Evolutionary conservation across 441 rosid species (phyloP).

Genomic region (Daphne laureola): DNA sequence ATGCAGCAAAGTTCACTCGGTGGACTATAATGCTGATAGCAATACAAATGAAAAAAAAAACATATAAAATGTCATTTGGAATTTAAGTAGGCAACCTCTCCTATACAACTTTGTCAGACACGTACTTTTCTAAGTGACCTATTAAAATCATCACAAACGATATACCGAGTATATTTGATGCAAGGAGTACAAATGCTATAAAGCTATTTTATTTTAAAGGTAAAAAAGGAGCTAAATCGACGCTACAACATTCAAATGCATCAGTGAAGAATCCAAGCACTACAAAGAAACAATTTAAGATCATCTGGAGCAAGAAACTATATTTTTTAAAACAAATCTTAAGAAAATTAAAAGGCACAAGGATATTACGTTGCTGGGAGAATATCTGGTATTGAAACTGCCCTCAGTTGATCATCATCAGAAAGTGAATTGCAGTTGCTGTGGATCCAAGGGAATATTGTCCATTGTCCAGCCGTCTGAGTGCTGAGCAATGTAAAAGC

Average conservation of each 20-base stretch:
- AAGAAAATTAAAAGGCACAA: background rate
- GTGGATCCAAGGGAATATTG: constrained; percentile 95
- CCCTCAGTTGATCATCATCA: constrained; percentile 83
- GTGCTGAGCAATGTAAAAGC: constrained; percentile 30
- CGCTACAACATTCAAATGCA: background rate
- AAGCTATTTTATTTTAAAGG: too few species aligned
- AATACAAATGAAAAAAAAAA: too few species aligned
- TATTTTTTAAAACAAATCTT: too few species aligned
- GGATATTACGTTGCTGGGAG: constrained; percentile 81
- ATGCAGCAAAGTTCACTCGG: background rate
- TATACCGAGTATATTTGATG: too few species aligned
- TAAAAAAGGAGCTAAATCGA: too few species aligned
- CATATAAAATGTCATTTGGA: too few species aligned
- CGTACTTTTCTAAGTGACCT: too few species aligned
- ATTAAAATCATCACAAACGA: too few species aligned
- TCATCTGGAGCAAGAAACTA: background rate
- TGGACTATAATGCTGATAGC: too few species aligned
- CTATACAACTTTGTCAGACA: too few species aligned
- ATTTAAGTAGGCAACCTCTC: too few species aligned
- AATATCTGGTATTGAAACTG: constrained; percentile 77
- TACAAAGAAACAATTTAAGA: background rate
- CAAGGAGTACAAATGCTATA: too few species aligned
- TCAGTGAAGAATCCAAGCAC: background rate
- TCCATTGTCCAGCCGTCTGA: constrained; percentile 69
- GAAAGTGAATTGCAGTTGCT: constrained; percentile 94